Percentiles rank a stretch among this genome's conserved stretches.
These are phyloP conservation scores for Haematococcus sp. DNA, from an alignment of 139 green algal species.

Conservation along the genomic window DNA sequence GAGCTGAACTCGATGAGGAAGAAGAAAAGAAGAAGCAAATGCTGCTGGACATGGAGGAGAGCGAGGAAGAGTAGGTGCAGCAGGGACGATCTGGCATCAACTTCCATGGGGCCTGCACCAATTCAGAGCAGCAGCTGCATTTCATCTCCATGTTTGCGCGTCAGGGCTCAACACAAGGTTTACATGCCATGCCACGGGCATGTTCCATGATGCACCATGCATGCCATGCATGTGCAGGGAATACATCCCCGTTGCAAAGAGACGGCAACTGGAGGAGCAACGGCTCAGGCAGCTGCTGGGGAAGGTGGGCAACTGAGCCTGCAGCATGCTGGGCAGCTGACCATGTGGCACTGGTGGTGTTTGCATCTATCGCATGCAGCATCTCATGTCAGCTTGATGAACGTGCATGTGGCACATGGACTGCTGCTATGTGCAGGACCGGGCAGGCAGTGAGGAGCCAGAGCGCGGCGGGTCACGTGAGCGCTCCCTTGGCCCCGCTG, in stretches of 20 bases:
- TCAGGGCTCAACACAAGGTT: background rate
- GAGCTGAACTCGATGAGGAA: conserved; percentile 67
- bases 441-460: background rate
- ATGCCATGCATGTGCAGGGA: conserved; percentile 51
- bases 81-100: background rate
- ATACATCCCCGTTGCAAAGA: conserved; percentile 88
- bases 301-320: background rate
- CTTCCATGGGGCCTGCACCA: background rate
- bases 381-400: background rate
- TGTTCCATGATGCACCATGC: background rate
- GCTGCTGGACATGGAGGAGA: conserved; percentile 41
- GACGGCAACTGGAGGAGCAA: conserved; percentile 67
- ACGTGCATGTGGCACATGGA: background rate
- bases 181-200: conserved; percentile 18
- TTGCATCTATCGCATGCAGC: background rate
- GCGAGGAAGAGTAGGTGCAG: background rate
- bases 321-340: background rate
- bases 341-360: background rate
- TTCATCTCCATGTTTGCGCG: background rate
- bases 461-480: background rate
- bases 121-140: background rate
- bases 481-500: background rate
- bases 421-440: background rate
- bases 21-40: conserved; percentile 26
- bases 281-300: conserved; percentile 48